Evolutionary conservation across 345 rosid genomes (phyloP).

Genomic region (Populus deltoides): DNA sequence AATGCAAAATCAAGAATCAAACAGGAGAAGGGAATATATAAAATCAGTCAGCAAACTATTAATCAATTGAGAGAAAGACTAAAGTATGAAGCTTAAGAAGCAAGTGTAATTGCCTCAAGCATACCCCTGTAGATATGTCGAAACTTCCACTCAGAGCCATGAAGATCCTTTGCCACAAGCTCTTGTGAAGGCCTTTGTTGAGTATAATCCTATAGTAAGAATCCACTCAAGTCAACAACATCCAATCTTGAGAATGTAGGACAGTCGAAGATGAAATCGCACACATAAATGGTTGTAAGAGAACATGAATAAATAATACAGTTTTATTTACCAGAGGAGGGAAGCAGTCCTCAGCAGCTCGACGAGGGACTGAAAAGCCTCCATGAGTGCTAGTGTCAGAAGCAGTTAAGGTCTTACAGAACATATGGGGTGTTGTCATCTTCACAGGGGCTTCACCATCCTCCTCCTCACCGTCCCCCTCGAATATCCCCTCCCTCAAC

Average conservation of each 20-base stretch:
- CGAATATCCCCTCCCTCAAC: slow-evolving; percentile 47
- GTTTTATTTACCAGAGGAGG: slow-evolving; percentile 72
- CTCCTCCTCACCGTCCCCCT: slow-evolving; percentile 63
- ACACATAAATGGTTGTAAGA: neutral
- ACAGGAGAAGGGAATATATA: neutral
- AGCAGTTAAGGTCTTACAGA: slow-evolving; percentile 98
- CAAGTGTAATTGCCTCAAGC: neutral
- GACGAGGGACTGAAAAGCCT: slow-evolving; percentile 96
- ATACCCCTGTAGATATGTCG: slow-evolving; percentile 94
- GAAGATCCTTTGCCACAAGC: slow-evolving; percentile 95
- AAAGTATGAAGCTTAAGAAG: neutral
- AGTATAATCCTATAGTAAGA: slow-evolving; percentile 67
- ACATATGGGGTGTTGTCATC: slow-evolving; percentile 87
- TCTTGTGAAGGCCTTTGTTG: slow-evolving; percentile 98
- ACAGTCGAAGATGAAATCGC: neutral
- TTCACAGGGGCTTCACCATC: slow-evolving; percentile 56
- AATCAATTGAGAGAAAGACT: neutral
- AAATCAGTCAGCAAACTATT: neutral
- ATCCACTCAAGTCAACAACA: slow-evolving; percentile 8
- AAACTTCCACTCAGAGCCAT: slow-evolving; percentile 92
- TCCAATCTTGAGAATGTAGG: neutral
- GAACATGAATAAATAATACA: neutral
- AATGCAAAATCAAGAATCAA: neutral
- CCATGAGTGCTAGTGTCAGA: slow-evolving; percentile 99
- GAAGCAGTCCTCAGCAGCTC: slow-evolving; percentile 99